Evolutionary conservation across 805 yeast species (phyloP).

Genomic region (Jamesozyma rosinii): DNA sequence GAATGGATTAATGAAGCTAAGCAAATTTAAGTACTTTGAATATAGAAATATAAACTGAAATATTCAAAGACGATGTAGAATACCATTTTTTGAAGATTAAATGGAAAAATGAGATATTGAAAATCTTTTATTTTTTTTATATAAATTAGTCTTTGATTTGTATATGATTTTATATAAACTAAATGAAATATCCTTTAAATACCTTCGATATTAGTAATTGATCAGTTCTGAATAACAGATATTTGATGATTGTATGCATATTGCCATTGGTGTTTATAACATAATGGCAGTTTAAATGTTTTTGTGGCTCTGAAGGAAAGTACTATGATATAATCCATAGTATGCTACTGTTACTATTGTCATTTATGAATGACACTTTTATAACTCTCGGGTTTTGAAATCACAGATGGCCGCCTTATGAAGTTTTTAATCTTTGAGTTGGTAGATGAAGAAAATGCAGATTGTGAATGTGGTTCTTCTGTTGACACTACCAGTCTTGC

Average conservation of each 20-base stretch:
- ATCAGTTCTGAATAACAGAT: no score
- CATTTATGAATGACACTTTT: not conserved
- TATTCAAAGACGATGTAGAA: not conserved
- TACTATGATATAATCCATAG: no score
- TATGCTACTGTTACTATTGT: no score
- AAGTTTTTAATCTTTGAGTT: not conserved
- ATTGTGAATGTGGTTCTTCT: not conserved
- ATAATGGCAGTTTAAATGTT: no score
- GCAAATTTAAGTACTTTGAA: conserved; percentile 9
- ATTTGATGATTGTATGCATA: no score
- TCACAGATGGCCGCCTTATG: not conserved
- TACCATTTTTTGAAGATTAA: not conserved
- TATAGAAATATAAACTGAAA: not conserved
- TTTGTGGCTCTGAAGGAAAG: no score
- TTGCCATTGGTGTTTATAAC: no score
- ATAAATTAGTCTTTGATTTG: not conserved
- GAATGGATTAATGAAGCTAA: conserved; percentile 32
- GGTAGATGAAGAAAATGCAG: not conserved
- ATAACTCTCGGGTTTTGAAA: not conserved
- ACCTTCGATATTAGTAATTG: no score
- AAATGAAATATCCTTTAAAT: not conserved
- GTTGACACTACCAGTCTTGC: conserved; percentile 5
- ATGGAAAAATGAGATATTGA: not conserved
- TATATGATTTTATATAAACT: not conserved
- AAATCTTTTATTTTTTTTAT: no score